Base-by-base conservation (phyloP, 2,329 filamentous ascomycete genomes). In the Apiospora kogelbergensis region DNA sequence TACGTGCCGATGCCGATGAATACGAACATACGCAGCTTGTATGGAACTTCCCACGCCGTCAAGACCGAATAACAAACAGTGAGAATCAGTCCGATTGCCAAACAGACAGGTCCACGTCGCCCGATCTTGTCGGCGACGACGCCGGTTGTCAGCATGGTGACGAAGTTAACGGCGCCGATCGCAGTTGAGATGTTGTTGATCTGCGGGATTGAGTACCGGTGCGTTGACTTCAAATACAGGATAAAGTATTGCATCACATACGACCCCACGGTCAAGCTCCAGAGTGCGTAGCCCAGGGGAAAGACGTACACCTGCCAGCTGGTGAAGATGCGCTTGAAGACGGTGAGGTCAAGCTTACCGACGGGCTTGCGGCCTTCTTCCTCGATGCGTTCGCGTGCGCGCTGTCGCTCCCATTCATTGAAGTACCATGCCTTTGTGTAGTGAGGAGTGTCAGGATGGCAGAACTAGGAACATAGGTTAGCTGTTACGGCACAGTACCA, bases 351-450 rank as follows among this genome's bases (percentile, higher is more conserved):
- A 67, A 82, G 74, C 71, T 80, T 80, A 1, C 79, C 79, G 2
- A 74, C 70, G 3, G 80, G 81, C 64, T 75, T 77, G 65, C 80
- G 78, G 22, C 81, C 82, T 57, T 83, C 82, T 67, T 89, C 86
- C 72, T 91, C 86, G 76, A 95, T 95, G 71, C 92, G 86, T 63
- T 91, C 86, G 17, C 86, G 83, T 70, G 93, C 90, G 46, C 90
- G 85, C 68, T 88, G 83, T 30, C 86, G 85, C 78, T 95, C 92
- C 71, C 89, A 78, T 0, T 81, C 80, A 76, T 75, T 82, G 26
- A 84, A 74, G 64, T 81, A 85, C 68, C 80, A 83, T 0, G 83
- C 82, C 1, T 73, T 76, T 0, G 81, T 83, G 1, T 76, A 81
- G 67, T 82, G 75, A 0, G 83, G 83, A 0, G 81, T 84, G 67